phyloP scores from a whole-genome alignment of 345 rosid genomes.

The Gossypium stocksii region DNA sequence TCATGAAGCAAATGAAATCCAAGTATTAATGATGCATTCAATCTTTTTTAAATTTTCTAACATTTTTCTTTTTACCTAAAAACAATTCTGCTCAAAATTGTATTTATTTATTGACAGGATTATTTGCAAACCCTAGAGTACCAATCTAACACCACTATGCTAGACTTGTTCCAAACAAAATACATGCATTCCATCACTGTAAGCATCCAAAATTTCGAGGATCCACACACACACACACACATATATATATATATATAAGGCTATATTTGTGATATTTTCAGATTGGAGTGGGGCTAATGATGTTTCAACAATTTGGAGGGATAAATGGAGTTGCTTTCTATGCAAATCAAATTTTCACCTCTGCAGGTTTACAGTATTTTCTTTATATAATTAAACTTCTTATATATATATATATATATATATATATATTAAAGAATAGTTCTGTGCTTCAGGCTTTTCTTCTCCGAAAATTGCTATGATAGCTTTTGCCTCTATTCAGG shows the following conservation, averaged over 20 bases:
- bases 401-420: no score
- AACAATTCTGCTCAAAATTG: background rate
- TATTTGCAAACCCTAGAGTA: slow-evolving; percentile 9
- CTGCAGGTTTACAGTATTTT: slow-evolving; percentile 11
- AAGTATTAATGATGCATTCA: background rate
- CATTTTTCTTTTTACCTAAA: background rate
- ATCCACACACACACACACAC: no score
- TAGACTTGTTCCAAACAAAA: slow-evolving; percentile 15
- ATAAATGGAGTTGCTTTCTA: slow-evolving; percentile 12
- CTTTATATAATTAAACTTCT: no score
- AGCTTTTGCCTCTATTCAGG: slow-evolving; percentile 1
- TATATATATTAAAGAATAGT: background rate
- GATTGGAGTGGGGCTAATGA: slow-evolving; percentile 15
- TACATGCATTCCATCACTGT: slow-evolving; percentile 10
- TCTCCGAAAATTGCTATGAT: background rate
- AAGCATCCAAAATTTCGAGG: background rate
- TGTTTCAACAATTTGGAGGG: slow-evolving; percentile 19
- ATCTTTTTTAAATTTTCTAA: background rate
- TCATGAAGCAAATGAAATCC: slow-evolving; percentile 17
- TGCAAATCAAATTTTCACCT: slow-evolving; percentile 8
- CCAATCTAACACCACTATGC: slow-evolving; percentile 1
- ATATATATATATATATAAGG: no score
- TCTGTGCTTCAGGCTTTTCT: slow-evolving; percentile 1
- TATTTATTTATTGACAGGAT: background rate
- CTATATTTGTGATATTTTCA: background rate